phyloP scores from a whole-genome alignment of 2,329 filamentous ascomycete genomes.

The Pyrenochaeta sp. region DNA sequence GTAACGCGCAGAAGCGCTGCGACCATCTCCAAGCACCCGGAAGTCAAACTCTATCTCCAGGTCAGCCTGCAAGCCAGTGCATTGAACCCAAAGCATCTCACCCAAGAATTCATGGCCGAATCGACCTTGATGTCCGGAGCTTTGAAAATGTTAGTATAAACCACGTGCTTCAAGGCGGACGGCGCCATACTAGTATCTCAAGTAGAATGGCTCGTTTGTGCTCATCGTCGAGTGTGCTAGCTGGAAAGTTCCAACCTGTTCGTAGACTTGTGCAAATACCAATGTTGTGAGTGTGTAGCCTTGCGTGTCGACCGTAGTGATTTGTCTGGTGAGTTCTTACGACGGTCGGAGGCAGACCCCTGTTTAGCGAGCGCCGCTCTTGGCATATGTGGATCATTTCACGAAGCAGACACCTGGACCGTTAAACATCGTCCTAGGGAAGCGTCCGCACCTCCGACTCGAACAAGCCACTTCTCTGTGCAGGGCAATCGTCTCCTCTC shows the following conservation, averaged over 20 bases:
- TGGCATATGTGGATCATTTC: slow-evolving; percentile 36
- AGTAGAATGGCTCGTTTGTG: slow-evolving; percentile 85
- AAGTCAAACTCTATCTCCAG: slow-evolving; percentile 87
- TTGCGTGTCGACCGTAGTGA: slow-evolving; percentile 15
- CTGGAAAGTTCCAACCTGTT: too few relatives aligned
- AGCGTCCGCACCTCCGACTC: slow-evolving; percentile 29
- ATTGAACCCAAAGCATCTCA: slow-evolving; percentile 52
- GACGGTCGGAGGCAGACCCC: slow-evolving; percentile 37
- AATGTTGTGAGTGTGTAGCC: neutral
- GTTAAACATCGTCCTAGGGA: slow-evolving; percentile 35
- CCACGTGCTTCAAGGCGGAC: slow-evolving; percentile 16
- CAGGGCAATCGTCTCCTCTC: slow-evolving; percentile 24
- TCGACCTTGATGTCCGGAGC: slow-evolving; percentile 95
- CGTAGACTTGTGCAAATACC: neutral
- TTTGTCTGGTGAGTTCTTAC: slow-evolving; percentile 20
- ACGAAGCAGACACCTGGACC: slow-evolving; percentile 48
- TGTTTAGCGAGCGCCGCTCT: slow-evolving; percentile 27
- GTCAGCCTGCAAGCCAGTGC: slow-evolving; percentile 13
- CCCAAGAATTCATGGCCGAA: slow-evolving; percentile 98
- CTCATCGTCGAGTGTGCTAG: slow-evolving; percentile 56
- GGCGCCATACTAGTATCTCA: slow-evolving; percentile 91
- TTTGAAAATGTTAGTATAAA: slow-evolving; percentile 53
- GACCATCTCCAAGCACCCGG: slow-evolving; percentile 87
- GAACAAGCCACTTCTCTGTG: slow-evolving; percentile 25
- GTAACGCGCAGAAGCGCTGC: slow-evolving; percentile 92